These are phyloP conservation scores for Triangularia verruculosa DNA, from an alignment of 2,329 filamentous ascomycete species.

Conservation along the genomic window DNA sequence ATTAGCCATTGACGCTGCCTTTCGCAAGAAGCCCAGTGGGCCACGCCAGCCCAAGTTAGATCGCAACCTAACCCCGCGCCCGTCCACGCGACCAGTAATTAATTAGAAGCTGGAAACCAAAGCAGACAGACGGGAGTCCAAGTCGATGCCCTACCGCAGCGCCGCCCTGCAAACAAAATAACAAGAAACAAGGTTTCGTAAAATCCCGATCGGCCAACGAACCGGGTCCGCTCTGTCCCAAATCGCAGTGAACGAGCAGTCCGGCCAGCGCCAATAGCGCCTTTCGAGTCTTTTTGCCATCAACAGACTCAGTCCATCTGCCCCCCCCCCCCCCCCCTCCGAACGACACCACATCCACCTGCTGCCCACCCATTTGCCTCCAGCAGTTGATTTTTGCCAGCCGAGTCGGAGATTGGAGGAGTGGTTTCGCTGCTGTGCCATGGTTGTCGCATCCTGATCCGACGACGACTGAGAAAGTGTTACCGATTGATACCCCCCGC, in stretches of 20 bases:
- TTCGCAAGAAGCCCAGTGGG: not conserved
- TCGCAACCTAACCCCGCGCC: slow-evolving; percentile 24
- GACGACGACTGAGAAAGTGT: slow-evolving; percentile 13
- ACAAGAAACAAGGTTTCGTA: slow-evolving; percentile 5
- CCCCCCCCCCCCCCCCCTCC: not conserved
- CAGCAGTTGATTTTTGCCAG: not conserved
- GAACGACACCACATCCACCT: not conserved
- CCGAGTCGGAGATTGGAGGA: not conserved
- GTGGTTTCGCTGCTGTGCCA: slow-evolving; percentile 14
- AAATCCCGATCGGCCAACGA: not conserved
- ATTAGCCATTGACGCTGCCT: slow-evolving; percentile 11
- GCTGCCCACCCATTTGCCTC: no score
- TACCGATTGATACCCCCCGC: not conserved
- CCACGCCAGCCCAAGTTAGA: slow-evolving; percentile 18
- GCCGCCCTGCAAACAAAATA: slow-evolving; percentile 8
- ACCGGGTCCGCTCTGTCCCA: not conserved
- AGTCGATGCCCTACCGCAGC: slow-evolving; percentile 3
- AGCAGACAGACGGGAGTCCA: not conserved
- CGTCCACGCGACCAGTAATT: slow-evolving; percentile 25
- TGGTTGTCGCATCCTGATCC: slow-evolving; percentile 17
- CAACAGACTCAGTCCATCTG: not conserved
- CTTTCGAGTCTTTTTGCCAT: not conserved
- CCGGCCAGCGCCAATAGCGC: not conserved
- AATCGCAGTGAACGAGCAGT: slow-evolving; percentile 8
- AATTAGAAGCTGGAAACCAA: no score